phyloP scores from a whole-genome alignment of 768 basidiomycete genomes.

The Leccinum subtestaceum region DNA sequence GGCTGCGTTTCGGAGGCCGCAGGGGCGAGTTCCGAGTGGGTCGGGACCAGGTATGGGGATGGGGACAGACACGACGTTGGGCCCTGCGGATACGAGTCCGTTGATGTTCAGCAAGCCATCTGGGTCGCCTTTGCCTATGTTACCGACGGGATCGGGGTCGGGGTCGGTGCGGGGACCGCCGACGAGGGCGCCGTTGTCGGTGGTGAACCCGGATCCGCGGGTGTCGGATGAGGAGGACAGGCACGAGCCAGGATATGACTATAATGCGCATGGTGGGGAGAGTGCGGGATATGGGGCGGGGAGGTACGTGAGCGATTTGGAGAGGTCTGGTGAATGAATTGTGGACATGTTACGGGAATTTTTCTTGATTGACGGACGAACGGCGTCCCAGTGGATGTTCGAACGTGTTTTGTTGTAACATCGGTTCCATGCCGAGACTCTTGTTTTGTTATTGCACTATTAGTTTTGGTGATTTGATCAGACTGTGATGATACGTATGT shows the following conservation, averaged over 20 bases:
- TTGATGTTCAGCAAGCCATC: conserved; percentile 48
- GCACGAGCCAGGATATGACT: conserved; percentile 32
- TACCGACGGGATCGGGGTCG: not conserved
- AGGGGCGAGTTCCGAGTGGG: conserved; percentile 32
- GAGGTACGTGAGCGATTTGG: conserved; percentile 48
- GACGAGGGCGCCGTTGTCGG: conserved; percentile 22
- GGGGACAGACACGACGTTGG: not conserved
- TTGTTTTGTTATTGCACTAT: not conserved
- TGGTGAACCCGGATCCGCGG: conserved; percentile 29
- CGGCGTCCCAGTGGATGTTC: not conserved
- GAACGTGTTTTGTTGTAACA: not conserved
- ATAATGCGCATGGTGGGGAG: conserved; percentile 51
- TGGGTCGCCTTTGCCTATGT: conserved; percentile 31
- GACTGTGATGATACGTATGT: too few relatives aligned
- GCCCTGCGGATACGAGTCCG: conserved; percentile 45
- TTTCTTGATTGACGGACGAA: not conserved
- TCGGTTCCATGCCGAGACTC: not conserved
- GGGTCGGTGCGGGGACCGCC: conserved; percentile 13
- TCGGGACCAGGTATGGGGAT: conserved; percentile 1
- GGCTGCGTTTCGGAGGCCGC: conserved; percentile 66
- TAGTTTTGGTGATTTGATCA: not conserved
- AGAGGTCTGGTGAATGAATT: conserved; percentile 12
- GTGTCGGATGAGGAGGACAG: conserved; percentile 35
- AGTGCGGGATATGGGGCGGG: conserved; percentile 40
- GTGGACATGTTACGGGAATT: not conserved